Evolutionary conservation across 1,139 yeast species (phyloP), one percentile per base, ranked within the genome.

Genomic region (Candida sp.): DNA sequence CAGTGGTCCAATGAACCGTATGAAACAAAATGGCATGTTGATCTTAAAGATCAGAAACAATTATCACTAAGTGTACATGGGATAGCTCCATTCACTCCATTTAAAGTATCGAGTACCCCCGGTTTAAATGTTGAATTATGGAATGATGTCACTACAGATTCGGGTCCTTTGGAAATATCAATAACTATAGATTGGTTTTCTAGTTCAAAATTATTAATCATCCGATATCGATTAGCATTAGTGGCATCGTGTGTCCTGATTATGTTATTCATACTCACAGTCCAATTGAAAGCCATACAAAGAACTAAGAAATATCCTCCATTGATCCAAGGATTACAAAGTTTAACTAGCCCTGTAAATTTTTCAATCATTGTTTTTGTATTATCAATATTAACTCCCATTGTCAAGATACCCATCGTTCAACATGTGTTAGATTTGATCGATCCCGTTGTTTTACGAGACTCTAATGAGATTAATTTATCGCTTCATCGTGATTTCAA

Each of bases 21-120:
- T 52, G 97, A 90, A 59, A 76, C 87, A 0, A 89, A 88, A 61
- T 88, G 93, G 87, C 85, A 82, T 53, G 61, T 83, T 5, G 71
- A 81, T 43, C 53, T 79, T 1, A 53, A 61, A 37, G 43, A 48
- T 21, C 36, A 58, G 4, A 36, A 40, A 8, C 51, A 33, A 51
- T 61, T 35, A 52, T 74, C 33, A 63, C 68, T 52, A 57, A 68
- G 74, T 12, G 69, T 83, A 57, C 95, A 87, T 57, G 87, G 88
- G n/a, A 74, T 83, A 25, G 84, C 95, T 0, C 97, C 97, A 1
- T 90, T 73, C 57, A 77, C 87, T 7, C 93, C 95, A 3, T 76
- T 76, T 48, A 61, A 60, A 34, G 52, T 56, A 7, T 44, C 45
- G 12, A 35, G 45, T 7, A 51, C 60, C 9, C 27, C 22, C 11